phyloP scores from a whole-genome alignment of 2,329 filamentous ascomycete species.

The Simplicillium sp. region DNA sequence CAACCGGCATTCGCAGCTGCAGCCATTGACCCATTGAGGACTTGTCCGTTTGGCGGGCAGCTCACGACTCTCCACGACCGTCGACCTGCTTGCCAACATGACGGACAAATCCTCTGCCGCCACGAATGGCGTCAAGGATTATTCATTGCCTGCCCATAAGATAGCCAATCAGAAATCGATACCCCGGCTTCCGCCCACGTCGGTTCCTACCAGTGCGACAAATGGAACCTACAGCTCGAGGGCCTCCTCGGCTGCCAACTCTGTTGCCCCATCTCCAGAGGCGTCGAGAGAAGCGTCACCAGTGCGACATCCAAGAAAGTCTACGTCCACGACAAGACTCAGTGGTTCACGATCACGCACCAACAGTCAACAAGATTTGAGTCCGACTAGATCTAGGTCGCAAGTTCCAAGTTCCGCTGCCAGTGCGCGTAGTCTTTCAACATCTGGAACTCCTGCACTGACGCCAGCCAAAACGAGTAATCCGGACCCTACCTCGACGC shows the following conservation, averaged over 20 bases:
- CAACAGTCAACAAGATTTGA: constrained; percentile 55
- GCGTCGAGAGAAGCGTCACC: constrained; percentile 39
- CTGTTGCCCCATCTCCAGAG: constrained; percentile 24
- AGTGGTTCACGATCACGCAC: constrained; percentile 48
- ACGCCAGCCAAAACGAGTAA: constrained; percentile 50
- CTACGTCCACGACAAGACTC: constrained; percentile 23
- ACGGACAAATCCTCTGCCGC: neutral
- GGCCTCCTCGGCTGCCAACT: constrained; percentile 26
- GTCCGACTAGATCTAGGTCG: constrained; percentile 45
- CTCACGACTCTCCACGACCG: no score
- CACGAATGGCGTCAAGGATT: neutral
- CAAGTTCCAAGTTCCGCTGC: constrained; percentile 51
- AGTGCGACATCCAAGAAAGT: constrained; percentile 26
- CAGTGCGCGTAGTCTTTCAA: constrained; percentile 58
- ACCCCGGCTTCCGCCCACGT: constrained; percentile 8
- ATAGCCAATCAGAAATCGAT: neutral
- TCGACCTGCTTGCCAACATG: no score
- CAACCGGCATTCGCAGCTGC: no score
- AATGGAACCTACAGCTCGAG: constrained; percentile 18
- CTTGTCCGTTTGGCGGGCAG: no score
- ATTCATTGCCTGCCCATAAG: neutral
- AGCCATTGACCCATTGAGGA: no score
- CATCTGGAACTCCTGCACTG: constrained; percentile 57
- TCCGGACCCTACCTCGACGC: constrained; percentile 51
- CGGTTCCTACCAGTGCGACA: neutral